Evolutionary conservation across 1,284 basidiomycete genomes (phyloP).

Genomic region (Phylloporus sp.): DNA sequence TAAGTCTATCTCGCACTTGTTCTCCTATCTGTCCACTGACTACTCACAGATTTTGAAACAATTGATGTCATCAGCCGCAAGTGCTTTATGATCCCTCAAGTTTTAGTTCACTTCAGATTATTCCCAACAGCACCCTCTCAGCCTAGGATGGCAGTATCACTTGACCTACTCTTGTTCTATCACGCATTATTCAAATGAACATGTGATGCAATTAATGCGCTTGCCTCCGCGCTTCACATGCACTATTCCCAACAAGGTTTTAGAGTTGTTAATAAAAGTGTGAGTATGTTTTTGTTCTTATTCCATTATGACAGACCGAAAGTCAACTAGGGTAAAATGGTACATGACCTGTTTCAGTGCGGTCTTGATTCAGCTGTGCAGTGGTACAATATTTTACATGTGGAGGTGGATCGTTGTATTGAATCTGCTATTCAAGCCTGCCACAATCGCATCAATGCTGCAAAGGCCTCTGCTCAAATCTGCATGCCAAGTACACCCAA

Average conservation of each 20-base stretch:
- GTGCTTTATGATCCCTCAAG: too few relatives aligned
- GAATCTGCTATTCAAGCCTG: too few relatives aligned
- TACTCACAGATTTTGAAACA: too few relatives aligned
- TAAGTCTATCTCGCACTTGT: too few relatives aligned
- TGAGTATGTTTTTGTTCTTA: too few relatives aligned
- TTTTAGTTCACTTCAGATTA: too few relatives aligned
- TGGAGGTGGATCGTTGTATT: not conserved
- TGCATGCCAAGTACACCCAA: not conserved
- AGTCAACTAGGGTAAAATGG: not conserved
- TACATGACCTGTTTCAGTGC: not conserved
- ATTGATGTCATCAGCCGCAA: too few relatives aligned
- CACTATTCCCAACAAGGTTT: constrained; percentile 9
- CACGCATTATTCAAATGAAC: not conserved
- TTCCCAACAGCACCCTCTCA: constrained; percentile 8
- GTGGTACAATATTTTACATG: not conserved
- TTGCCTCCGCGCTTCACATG: not conserved
- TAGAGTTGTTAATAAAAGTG: not conserved
- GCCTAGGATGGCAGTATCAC: constrained; percentile 2
- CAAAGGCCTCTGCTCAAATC: not conserved
- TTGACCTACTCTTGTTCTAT: not conserved
- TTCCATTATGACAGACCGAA: too few relatives aligned
- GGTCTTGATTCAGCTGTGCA: not conserved
- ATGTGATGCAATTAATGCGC: constrained; percentile 5
- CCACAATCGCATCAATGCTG: not conserved
- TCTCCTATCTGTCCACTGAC: too few relatives aligned